These are phyloP conservation scores for Xylariaceae sp. DNA, from an alignment of 2,329 filamentous ascomycete genomes.

Conservation along the genomic window DNA sequence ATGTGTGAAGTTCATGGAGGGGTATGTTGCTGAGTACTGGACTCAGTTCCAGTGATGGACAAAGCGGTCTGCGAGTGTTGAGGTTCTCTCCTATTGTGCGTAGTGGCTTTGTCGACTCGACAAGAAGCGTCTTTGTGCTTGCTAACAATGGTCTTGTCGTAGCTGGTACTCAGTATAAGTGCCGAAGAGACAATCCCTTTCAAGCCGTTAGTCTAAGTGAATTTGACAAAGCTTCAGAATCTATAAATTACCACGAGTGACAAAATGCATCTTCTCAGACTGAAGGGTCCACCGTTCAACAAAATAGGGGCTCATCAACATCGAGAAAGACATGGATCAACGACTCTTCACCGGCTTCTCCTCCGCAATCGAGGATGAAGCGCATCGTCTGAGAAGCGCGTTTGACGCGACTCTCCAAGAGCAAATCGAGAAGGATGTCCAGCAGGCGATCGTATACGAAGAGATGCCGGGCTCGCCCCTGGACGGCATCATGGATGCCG, in stretches of 20 bases:
- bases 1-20: constrained; percentile 45
- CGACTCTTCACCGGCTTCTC: background rate
- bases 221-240: background rate
- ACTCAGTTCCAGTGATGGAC: constrained; percentile 3
- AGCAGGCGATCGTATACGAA: too few species aligned
- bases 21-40: constrained; percentile 38
- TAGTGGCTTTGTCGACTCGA: too few species aligned
- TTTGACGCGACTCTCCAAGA: too few species aligned
- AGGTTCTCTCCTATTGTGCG: too few species aligned
- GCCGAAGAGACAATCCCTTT: background rate
- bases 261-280: background rate
- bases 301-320: background rate
- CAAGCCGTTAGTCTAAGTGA: background rate
- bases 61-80: too few species aligned
- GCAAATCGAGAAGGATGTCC: too few species aligned
- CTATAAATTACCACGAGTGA: background rate
- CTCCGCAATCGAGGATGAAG: background rate
- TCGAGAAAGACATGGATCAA: constrained; percentile 5
- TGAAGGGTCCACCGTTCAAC: too few species aligned
- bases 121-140: background rate
- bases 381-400: background rate
- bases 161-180: background rate
- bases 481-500: too few species aligned
- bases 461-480: too few species aligned
- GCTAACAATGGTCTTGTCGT: background rate